Evolutionary conservation across 2,329 filamentous ascomycete genomes (phyloP).

Genomic region (Aspergillus viridinutans): DNA sequence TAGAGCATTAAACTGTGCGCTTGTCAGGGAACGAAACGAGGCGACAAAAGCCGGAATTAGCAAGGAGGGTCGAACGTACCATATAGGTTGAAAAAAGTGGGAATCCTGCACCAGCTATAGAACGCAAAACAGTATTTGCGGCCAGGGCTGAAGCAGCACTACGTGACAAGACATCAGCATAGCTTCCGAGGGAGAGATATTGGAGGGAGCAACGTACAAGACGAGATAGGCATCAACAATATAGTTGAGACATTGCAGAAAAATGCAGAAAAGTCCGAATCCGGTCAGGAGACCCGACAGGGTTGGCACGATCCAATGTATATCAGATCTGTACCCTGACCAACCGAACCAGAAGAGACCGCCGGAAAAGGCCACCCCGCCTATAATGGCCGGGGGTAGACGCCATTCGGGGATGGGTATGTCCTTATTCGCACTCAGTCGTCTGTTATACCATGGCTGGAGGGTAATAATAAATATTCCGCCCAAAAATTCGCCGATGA

Average conservation of each 20-base stretch:
- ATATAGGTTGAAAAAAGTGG: slow-evolving; percentile 34
- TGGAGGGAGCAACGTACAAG: slow-evolving; percentile 31
- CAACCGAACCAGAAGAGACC: slow-evolving; percentile 77
- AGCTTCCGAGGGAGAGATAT: not conserved
- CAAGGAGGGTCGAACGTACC: slow-evolving; percentile 13
- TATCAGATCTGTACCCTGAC: slow-evolving; percentile 52
- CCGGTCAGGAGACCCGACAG: slow-evolving; percentile 49
- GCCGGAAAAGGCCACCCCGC: slow-evolving; percentile 49
- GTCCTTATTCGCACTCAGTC: slow-evolving; percentile 62
- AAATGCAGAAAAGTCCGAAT: slow-evolving; percentile 55
- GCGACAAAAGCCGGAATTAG: not conserved
- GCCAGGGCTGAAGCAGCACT: slow-evolving; percentile 47
- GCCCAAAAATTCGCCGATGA: slow-evolving; percentile 66
- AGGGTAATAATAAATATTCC: slow-evolving; percentile 60
- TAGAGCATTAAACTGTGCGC: slow-evolving; percentile 40
- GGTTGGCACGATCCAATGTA: slow-evolving; percentile 40
- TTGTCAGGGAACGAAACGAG: not conserved
- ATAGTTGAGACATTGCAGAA: slow-evolving; percentile 55
- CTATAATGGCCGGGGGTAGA: slow-evolving; percentile 49
- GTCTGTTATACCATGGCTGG: slow-evolving; percentile 64
- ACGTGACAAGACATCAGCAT: not conserved
- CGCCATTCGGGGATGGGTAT: slow-evolving; percentile 56
- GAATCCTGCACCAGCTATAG: slow-evolving; percentile 32
- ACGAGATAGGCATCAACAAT: slow-evolving; percentile 57
- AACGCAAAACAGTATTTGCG: slow-evolving; percentile 47